These are phyloP conservation scores for Nannizziopsis barbatae DNA, from an alignment of 2,329 filamentous ascomycete species.

Conservation along the genomic window DNA sequence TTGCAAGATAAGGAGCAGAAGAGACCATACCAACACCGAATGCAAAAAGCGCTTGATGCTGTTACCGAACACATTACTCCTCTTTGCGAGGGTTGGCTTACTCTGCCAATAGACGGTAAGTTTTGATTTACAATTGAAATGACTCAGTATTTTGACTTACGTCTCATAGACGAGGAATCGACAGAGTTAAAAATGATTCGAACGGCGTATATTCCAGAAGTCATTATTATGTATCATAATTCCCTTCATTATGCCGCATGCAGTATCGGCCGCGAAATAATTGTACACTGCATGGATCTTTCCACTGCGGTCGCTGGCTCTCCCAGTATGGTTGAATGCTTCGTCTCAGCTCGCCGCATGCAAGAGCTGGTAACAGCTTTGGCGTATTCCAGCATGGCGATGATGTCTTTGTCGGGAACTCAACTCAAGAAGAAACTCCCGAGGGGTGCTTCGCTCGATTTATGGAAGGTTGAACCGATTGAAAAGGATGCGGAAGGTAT, in stretches of 20 bases:
- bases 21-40: conserved; percentile 44
- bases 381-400: conserved; percentile 63
- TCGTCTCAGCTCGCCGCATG: conserved; percentile 56
- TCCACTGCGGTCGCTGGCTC: conserved; percentile 63
- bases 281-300: conserved; percentile 79
- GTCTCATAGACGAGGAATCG: conserved; percentile 42
- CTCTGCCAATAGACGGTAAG: conserved; percentile 46
- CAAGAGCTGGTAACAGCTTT: conserved; percentile 65
- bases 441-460: conserved; percentile 19
- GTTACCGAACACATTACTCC: conserved; percentile 49
- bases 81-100: conserved; percentile 54
- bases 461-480: conserved; percentile 21
- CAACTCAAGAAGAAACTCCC: conserved; percentile 32
- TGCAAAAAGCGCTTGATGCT: conserved; percentile 45
- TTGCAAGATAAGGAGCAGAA: conserved; percentile 22
- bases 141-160: conserved; percentile 1
- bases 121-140: neutral
- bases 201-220: conserved; percentile 71
- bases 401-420: conserved; percentile 28
- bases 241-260: conserved; percentile 70
- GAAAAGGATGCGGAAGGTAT: conserved; percentile 11
- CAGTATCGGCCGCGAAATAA: conserved; percentile 59
- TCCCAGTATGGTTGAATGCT: conserved; percentile 54
- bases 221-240: conserved; percentile 70
- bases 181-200: conserved; percentile 55